These are phyloP conservation scores for Paraleonurus japonicus DNA, from an alignment of 257 asterid genomes.

Conservation along the genomic window DNA sequence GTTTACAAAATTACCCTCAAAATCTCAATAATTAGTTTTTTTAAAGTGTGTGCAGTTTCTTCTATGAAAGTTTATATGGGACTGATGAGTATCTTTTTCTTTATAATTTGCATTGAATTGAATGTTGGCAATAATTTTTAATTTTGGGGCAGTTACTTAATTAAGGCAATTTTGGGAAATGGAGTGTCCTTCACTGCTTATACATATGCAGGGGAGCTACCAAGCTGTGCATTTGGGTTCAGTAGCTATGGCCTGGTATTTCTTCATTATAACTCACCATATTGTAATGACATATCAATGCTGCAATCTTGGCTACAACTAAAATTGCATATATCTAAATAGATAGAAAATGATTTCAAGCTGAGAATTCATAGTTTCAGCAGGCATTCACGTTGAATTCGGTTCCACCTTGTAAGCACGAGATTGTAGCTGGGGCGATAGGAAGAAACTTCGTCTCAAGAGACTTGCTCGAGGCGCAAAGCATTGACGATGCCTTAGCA, in stretches of 20 bases:
- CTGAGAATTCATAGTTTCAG: constrained; percentile 6
- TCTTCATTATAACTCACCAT: neutral
- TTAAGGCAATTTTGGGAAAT: constrained; percentile 47
- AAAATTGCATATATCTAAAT: no score
- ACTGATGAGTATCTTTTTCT: no score
- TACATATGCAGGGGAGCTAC: constrained; percentile 95
- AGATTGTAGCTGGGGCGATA: constrained; percentile 67
- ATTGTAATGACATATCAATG: no score
- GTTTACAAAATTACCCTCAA: no score
- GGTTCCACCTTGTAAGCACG: constrained; percentile 70
- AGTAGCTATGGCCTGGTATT: constrained; percentile 76
- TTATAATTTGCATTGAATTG: neutral
- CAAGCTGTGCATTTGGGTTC: constrained; percentile 93
- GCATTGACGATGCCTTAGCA: constrained; percentile 65
- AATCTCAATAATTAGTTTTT: no score
- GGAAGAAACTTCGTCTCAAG: constrained; percentile 84
- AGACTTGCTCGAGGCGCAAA: constrained; percentile 73
- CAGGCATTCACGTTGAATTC: constrained; percentile 88
- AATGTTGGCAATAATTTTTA: neutral
- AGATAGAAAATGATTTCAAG: no score
- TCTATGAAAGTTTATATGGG: no score
- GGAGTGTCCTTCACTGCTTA: constrained; percentile 75
- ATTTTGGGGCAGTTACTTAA: constrained; percentile 53
- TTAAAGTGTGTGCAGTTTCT: no score
- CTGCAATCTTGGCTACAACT: no score